Evolutionary conservation across 805 yeast species (phyloP), one percentile per base, ranked within the genome.

Genomic region (Jamesozyma spencerorum): DNA sequence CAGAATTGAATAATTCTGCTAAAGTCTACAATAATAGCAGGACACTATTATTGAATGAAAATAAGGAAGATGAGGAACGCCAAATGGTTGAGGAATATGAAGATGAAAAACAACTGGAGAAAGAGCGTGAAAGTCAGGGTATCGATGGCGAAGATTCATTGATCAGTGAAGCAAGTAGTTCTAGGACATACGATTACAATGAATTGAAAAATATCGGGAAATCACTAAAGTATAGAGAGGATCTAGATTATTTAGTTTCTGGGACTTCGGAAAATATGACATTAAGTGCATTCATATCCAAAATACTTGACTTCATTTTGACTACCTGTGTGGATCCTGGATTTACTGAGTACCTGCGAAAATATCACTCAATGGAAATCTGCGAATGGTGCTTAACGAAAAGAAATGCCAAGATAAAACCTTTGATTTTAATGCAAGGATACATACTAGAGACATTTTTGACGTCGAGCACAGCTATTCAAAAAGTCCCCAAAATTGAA

Each of bases 121-220:
- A 12, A 12, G 24, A 31, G 6, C 22, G 10, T 14, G 30, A 26
- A 8, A 13, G 19, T 12, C 7, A 8, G 13, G n/a, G 8, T 18
- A 17, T n/a, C 18, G 24, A 24, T n/a, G 26, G 17, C 33, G 43
- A 31, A 20, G 19, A 14, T 11, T 28, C 29, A 28, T 15, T 32
- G 24, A 6, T 15, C 27, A 15, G 29, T 34, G 17, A 40, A 20
- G 11, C 26, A 42, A 27, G 18, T n/a, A 18, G 18, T 5, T 12
- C 11, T 24, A 41, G 15, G 10, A 41, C 46, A 0, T 48, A 46
- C 27, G 55, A 56, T 38, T 53, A 47, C 34, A 54, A 54, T 36
- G 62, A 57, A 38, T 40, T 59, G 36, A 54, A 47, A 39, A 53
- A 51, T 26, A 50, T 57, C 41, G 74, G 74, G 2, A 54, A 55